A percentile compares a stretch with the other conserved stretches of the same genome.
Conservation (phyloP, 2,329 filamentous ascomycete species). For the Zymoseptoria tritici region DNA sequence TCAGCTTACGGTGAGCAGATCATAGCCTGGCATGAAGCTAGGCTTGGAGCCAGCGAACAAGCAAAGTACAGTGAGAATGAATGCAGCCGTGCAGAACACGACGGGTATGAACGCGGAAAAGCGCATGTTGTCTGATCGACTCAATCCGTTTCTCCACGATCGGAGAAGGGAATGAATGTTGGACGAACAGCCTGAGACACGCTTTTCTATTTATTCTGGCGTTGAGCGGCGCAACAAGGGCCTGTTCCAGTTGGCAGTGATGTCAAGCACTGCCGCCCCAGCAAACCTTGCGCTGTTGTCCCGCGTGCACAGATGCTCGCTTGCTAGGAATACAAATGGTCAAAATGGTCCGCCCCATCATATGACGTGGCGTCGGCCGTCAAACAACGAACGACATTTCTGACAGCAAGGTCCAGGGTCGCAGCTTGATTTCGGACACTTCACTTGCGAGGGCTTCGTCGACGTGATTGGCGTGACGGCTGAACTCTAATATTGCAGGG, state of each 20-base stretch:
- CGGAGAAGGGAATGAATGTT: not conserved
- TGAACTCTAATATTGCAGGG: not conserved
- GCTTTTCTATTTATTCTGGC: not conserved
- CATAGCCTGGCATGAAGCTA: slow-evolving; percentile 49
- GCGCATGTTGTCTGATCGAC: slow-evolving; percentile 14
- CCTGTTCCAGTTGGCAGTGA: not conserved
- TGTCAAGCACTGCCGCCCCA: not conserved
- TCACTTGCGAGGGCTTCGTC: not conserved
- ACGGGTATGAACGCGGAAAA: slow-evolving; percentile 18
- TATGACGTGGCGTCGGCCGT: not conserved
- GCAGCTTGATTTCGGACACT: not conserved
- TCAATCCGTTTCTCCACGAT: not conserved
- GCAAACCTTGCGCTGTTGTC: not conserved
- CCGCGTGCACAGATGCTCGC: not conserved
- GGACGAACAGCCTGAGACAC: not conserved
- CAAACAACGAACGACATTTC: not conserved
- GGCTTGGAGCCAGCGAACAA: slow-evolving; percentile 53
- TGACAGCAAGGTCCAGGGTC: not conserved
- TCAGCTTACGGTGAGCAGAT: slow-evolving; percentile 47
- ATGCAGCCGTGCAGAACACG: slow-evolving; percentile 43
- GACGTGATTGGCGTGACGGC: not conserved
- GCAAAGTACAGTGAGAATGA: slow-evolving; percentile 52
- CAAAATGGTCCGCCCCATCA: not conserved
- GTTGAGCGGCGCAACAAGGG: not conserved
- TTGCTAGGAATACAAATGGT: not conserved